Percentiles rank a stretch among this genome's conserved stretches.
Evolutionary conservation across 2,329 filamentous ascomycete species (phyloP).

Genomic region (Paecilomyces sp.): DNA sequence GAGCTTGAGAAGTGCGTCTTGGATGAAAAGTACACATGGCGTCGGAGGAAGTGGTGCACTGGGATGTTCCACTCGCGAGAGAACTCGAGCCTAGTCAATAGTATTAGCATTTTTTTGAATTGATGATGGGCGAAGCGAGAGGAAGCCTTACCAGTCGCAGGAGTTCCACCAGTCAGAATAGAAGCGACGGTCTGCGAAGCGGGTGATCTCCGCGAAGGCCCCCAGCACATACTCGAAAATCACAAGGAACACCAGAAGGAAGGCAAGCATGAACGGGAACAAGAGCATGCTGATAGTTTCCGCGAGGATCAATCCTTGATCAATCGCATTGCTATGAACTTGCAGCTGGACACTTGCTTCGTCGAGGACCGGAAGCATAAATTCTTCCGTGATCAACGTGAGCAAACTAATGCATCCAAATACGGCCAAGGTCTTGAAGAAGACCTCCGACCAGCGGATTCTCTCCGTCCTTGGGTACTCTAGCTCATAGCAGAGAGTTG

Average conservation of each 20-base stretch:
- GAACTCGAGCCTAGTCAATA: slow-evolving; percentile 70
- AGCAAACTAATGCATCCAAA: slow-evolving; percentile 96
- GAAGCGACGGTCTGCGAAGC: slow-evolving; percentile 90
- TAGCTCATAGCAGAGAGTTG: slow-evolving; percentile 94
- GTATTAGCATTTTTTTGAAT: slow-evolving; percentile 1
- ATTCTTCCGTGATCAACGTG: slow-evolving; percentile 86
- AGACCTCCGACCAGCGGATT: slow-evolving; percentile 74
- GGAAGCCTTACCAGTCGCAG: slow-evolving; percentile 41
- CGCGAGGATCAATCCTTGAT: slow-evolving; percentile 70
- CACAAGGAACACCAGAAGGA: slow-evolving; percentile 91
- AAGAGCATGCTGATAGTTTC: slow-evolving; percentile 88
- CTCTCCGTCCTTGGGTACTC: slow-evolving; percentile 77
- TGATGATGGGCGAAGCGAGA: slow-evolving; percentile 46
- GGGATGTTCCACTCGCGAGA: slow-evolving; percentile 96
- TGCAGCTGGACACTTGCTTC: slow-evolving; percentile 58
- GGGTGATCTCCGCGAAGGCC: slow-evolving; percentile 87
- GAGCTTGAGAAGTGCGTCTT: slow-evolving; percentile 67
- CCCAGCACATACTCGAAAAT: slow-evolving; percentile 97
- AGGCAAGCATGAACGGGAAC: slow-evolving; percentile 95
- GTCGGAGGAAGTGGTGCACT: slow-evolving; percentile 87
- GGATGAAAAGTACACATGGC: slow-evolving; percentile 86
- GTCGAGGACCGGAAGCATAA: slow-evolving; percentile 81
- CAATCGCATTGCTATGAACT: slow-evolving; percentile 44
- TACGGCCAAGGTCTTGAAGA: slow-evolving; percentile 78
- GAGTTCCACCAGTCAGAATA: slow-evolving; percentile 70